Percentiles rank a stretch among this genome's conserved stretches.
Evolutionary conservation across 257 asterid genomes (phyloP).

Genomic region (Rehmannia glutinosa): DNA sequence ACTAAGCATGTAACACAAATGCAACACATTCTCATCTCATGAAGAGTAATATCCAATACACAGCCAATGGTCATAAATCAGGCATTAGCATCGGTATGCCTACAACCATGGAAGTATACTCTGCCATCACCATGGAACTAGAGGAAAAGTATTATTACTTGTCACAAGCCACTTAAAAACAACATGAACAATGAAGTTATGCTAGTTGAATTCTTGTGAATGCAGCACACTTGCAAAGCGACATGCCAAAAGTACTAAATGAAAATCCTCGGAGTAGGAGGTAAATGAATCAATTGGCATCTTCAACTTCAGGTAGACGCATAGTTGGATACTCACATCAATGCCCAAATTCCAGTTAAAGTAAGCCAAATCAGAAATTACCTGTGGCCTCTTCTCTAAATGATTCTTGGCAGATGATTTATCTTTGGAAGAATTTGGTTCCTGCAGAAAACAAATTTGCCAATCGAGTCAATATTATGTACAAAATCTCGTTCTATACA

Average conservation of each 20-base stretch:
- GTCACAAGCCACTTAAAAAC: neutral
- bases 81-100: neutral
- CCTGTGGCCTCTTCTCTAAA: slow-evolving; percentile 65
- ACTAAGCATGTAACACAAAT: neutral
- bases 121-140: neutral
- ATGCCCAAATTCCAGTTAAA: slow-evolving; percentile 2
- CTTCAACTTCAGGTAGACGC: slow-evolving; percentile 1
- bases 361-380: slow-evolving; percentile 18
- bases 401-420: slow-evolving; percentile 47
- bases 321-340: neutral
- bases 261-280: neutral
- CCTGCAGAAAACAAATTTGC: slow-evolving; percentile 39
- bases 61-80: neutral
- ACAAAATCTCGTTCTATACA: neutral
- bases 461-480: neutral
- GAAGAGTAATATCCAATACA: neutral
- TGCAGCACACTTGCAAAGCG: neutral
- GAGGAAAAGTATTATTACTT: neutral
- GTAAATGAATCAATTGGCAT: neutral
- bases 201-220: neutral
- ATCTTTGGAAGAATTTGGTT: slow-evolving; percentile 69
- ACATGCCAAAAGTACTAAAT: neutral
- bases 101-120: neutral
- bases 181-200: neutral
- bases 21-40: neutral